phyloP scores from a whole-genome alignment of 75 land plant genomes.

The Cunninghamia lanceolata region DNA sequence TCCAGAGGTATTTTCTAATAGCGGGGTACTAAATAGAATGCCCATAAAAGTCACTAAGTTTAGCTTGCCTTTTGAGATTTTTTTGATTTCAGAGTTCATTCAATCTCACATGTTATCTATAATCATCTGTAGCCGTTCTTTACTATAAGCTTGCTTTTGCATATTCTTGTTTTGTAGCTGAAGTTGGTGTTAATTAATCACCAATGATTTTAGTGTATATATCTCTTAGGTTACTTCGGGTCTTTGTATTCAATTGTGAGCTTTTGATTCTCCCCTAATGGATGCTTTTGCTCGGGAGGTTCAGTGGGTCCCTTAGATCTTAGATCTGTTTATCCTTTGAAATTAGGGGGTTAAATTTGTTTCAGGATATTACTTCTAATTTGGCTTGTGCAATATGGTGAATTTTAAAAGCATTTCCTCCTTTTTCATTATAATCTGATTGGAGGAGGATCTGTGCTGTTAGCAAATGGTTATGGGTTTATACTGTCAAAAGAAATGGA shows the following conservation, averaged over 20 bases:
- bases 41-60: neutral
- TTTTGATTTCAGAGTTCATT: neutral
- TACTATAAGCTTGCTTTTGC: neutral
- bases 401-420: too few relatives aligned
- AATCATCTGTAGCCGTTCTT: neutral
- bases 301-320: neutral
- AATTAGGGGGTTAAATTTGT: neutral
- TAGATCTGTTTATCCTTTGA: neutral
- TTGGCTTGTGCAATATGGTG: too few relatives aligned
- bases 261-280: too few relatives aligned
- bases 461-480: neutral
- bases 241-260: too few relatives aligned
- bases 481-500: too few relatives aligned
- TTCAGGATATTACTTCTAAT: neutral
- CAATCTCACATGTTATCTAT: neutral
- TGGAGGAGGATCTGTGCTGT: neutral
- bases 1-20: constrained; percentile 50
- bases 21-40: neutral
- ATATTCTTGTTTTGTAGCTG: neutral
- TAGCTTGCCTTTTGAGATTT: neutral
- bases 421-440: too few relatives aligned
- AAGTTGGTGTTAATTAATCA: neutral
- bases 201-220: too few relatives aligned
- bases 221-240: too few relatives aligned
- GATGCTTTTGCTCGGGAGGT: neutral